Base-by-base conservation (phyloP, 768 basidiomycete genomes). In the Udeniomyces megalosporus region DNA sequence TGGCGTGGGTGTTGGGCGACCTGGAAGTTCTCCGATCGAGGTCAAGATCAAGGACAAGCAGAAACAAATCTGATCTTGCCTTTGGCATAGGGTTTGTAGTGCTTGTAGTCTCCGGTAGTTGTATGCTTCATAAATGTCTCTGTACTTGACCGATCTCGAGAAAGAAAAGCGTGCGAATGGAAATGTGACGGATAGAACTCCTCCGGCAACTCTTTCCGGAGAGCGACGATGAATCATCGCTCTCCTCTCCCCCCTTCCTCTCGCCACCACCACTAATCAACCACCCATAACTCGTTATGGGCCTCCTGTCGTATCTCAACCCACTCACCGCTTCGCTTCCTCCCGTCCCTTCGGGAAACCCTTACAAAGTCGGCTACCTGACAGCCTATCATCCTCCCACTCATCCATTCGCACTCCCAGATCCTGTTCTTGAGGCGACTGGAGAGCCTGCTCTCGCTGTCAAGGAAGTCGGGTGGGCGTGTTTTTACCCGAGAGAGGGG, bases 381-480 rank as follows among this genome's bases (percentile, higher is more conserved):
- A 22, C 45, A 3, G 60, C 52, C 6, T 35, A 32, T 10, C 60
- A 61, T 26, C 29, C 60, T 26, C 60, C 60, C 1, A 1, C 12
- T 15, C 20, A 32, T 6, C 52, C 60, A 1, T 61, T 61, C 52
- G 20, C 24, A 1, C 46, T 61, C 20, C 46, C 60, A 0, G n/a
- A 15, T 1, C 60, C 60, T 26, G 55, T 57, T 2, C 28, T 57
- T 4, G 52, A 50, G 31, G 6, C 22, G 11, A 34, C 52, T 38
- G 45, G 45, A 58, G 65, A 71, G 74, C 75, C 76, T 24, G 82
- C 80, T 0, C 71, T 86, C 32, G 67, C 73, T 34, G 75, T 85
- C 7, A 78, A 82, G 44, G 82, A 85, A 70, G 77, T 84, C 32
- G 78, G 78, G 0, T 85, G 83, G 67, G 83, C 80, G 31, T 78